A percentile compares a stretch with the other conserved stretches of the same genome.
Conservation (phyloP, 228 moss, liverwort and hornwort species). For the Sphagnum magellanicum region DNA sequence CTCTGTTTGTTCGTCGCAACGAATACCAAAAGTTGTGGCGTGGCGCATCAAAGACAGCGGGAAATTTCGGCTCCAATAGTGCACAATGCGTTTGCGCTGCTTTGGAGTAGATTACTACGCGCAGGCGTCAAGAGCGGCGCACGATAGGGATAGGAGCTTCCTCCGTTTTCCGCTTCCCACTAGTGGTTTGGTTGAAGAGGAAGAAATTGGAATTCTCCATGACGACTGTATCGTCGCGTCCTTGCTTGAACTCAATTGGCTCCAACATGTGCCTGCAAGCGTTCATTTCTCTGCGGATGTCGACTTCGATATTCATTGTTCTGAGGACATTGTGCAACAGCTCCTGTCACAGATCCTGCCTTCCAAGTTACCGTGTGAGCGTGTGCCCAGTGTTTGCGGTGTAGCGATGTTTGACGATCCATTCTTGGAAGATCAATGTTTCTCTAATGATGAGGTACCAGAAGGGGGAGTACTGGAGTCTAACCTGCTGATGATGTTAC, state of each 20-base stretch:
- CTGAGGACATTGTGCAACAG: conserved; percentile 18
- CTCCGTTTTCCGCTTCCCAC: conserved; percentile 24
- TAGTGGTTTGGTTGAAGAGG: conserved; percentile 6
- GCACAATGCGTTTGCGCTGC: conserved; percentile 20
- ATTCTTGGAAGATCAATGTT: no score
- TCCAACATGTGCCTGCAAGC: neutral
- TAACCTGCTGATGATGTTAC: no score
- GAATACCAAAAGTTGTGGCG: no score
- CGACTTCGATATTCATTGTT: conserved; percentile 20
- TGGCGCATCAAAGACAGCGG: no score
- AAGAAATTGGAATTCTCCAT: no score
- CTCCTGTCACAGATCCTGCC: conserved; percentile 32
- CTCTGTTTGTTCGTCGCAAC: no score
- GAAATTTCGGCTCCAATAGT: no score
- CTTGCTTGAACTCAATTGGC: neutral
- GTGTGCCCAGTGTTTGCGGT: no score
- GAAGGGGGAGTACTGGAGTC: no score
- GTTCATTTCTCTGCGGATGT: neutral
- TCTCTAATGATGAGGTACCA: no score
- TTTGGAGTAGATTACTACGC: conserved; percentile 11
- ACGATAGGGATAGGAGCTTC: conserved; percentile 17
- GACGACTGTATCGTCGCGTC: no score
- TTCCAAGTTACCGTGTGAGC: neutral
- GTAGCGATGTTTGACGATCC: no score
- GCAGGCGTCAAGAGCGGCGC: conserved; percentile 5